Evolutionary conservation across 73 alveolate species (phyloP).

Genomic region (Halteria grandinella): DNA sequence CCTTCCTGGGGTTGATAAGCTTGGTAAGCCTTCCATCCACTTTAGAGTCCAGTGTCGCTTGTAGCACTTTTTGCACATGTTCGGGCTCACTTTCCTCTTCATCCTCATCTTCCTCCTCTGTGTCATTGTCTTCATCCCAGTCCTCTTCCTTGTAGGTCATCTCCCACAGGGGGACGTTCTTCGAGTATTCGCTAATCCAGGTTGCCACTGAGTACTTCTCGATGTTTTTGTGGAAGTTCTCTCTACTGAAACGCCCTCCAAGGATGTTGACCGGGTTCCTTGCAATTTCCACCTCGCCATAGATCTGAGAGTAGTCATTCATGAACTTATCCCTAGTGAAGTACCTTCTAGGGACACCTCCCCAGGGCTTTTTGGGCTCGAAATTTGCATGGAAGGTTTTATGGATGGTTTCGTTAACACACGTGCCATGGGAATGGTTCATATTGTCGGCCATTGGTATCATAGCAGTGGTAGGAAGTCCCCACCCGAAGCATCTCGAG

Average conservation of each 20-base stretch:
- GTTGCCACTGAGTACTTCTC: not conserved
- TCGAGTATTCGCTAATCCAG: not conserved
- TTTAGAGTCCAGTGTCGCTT: not conserved
- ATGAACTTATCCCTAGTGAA: conserved; percentile 42
- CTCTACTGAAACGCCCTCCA: conserved; percentile 11
- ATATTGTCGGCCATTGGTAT: conserved; percentile 51
- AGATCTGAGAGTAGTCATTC: conserved; percentile 24
- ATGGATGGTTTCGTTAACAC: conserved; percentile 10
- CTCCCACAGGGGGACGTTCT: conserved; percentile 4
- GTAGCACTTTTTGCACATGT: not conserved
- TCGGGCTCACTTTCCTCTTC: not conserved
- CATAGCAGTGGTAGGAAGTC: conserved; percentile 46
- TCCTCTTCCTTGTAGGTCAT: not conserved
- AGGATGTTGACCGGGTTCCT: not conserved
- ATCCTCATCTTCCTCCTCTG: not conserved
- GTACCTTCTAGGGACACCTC: conserved; percentile 9
- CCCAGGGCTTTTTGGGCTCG: not conserved
- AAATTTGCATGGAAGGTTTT: conserved; percentile 2
- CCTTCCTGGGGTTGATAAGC: conserved; percentile 34
- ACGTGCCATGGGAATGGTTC: conserved; percentile 43
- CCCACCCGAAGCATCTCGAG: conserved; percentile 60
- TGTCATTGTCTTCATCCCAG: not conserved
- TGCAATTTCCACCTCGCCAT: not conserved
- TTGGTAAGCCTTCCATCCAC: conserved; percentile 4
- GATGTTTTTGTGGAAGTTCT: not conserved